A percentile compares a stretch with the other conserved stretches of the same genome.
phyloP scores from a whole-genome alignment of 2,329 filamentous ascomycete species.

The Fusarium drepaniforme region DNA sequence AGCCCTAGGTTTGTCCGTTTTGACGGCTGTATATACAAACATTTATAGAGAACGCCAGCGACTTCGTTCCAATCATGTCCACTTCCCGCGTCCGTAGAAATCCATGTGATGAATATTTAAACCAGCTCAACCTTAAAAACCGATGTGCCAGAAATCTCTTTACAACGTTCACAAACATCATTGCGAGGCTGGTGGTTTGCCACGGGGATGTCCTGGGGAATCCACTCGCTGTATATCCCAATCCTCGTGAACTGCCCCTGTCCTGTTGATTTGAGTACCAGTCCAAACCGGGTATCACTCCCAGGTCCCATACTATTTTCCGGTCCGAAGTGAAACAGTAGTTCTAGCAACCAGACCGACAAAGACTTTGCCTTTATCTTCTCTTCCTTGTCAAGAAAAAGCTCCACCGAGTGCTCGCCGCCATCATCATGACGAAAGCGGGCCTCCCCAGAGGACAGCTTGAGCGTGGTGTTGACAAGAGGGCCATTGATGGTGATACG shows the following conservation, averaged over 20 bases:
- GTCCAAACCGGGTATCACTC: not conserved
- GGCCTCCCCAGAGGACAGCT: not conserved
- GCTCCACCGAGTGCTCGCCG: not conserved
- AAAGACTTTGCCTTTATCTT: not conserved
- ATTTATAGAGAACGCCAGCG: not conserved
- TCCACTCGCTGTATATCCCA: not conserved
- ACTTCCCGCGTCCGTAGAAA: not conserved
- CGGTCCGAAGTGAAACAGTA: fast-evolving
- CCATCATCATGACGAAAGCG: not conserved
- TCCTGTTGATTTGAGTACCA: not conserved
- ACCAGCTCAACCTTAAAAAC: not conserved
- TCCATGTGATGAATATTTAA: not conserved
- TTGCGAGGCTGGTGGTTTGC: not conserved
- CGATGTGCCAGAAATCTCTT: not conserved
- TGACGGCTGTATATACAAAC: not conserved
- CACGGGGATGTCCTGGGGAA: not conserved
- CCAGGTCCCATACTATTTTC: not conserved
- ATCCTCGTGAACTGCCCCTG: not conserved
- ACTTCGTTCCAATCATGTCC: not conserved
- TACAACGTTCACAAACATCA: not conserved
- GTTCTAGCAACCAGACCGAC: not conserved
- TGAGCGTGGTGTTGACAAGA: not conserved
- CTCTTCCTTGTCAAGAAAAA: not conserved
- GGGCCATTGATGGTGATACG: not conserved
- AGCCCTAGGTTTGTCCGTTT: not conserved